Evolutionary conservation across 2,329 filamentous ascomycete species (phyloP), one percentile per base, ranked within the genome.

Genomic region (Coniochaeta prunicola): DNA sequence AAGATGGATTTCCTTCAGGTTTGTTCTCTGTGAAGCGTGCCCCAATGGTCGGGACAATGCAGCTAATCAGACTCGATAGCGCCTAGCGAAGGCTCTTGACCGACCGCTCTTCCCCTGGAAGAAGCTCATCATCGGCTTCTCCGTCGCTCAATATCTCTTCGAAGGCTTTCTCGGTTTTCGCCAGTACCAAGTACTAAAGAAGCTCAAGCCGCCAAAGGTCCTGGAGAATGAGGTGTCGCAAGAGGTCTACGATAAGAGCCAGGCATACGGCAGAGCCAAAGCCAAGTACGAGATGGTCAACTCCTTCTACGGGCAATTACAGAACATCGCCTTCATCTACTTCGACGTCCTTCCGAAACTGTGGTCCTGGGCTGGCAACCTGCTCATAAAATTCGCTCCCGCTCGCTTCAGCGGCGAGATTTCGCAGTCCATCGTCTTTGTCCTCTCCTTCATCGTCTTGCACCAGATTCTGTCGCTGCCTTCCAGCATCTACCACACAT

Each of bases 101-200:
- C 86, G 90, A 70, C 92, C 93, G 60, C 80, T 90, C 70, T 96
- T 97, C 78, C 93, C 94, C 58, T 99, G 94, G 94, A 99, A 97
- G 85, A 89, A 86, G 73, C 86, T 99, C 68, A 92, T 99, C 68
- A 84, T 97, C 67, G 90, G 92, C 68, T 99, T 99, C 78, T 96
- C 92, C 31, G 73, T 97, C 67, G 91, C 89, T 62, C 91, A 99
- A 72, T 97, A 91, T 73, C 77, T 91, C 58, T 87, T 99, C 70
- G 94, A 99, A 74, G 87, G 91, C 50, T 90, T 93, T 76, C 86
- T 99, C 57, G 91, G 91, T 28, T 79, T 91, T 66, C 91, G 94
- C 59, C 94, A 99, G 74, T 97, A 97, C 74, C 85, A 86, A 65
- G 85, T 97, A 59, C 82, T 97, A 61, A 85, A 93, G 71, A 85